These are phyloP conservation scores for Candida orba DNA, from an alignment of 805 yeast species.

Conservation along the genomic window DNA sequence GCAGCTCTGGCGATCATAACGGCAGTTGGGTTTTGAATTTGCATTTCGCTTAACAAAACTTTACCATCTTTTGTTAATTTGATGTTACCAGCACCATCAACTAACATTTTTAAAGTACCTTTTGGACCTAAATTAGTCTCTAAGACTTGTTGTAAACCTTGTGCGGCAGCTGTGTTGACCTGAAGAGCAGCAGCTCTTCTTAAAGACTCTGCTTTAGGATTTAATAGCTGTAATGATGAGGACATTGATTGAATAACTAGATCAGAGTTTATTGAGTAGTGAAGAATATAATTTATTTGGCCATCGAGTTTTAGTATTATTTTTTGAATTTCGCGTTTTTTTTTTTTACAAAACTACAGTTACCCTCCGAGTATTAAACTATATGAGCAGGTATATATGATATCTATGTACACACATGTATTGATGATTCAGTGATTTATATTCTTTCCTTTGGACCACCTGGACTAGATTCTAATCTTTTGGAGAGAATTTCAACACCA, in stretches of 20 bases:
- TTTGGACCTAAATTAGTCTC: conserved; percentile 93
- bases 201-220: conserved; percentile 96
- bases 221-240: conserved; percentile 74
- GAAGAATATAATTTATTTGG: no score
- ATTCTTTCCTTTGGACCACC: conserved; percentile 76
- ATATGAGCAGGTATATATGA: no score
- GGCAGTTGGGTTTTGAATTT: conserved; percentile 87
- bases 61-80: conserved; percentile 97
- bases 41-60: conserved; percentile 91
- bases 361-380: conserved; percentile 1
- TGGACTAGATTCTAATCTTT: conserved; percentile 72
- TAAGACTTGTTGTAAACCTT: conserved; percentile 88
- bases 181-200: conserved; percentile 92
- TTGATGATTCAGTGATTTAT: not conserved
- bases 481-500: conserved; percentile 87
- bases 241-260: conserved; percentile 31
- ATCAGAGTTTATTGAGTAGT: not conserved
- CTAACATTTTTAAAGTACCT: conserved; percentile 93
- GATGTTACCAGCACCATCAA: conserved; percentile 93
- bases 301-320: conserved; percentile 1
- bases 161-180: conserved; percentile 94
- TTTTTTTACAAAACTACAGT: not conserved
- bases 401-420: not conserved
- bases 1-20: conserved; percentile 95
- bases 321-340: conserved; percentile 1